Percentiles rank a stretch among this genome's conserved stretches.
phyloP scores from a whole-genome alignment of 371 early-diverging fungal genomes.

The Lichtheimia corymbifera region DNA sequence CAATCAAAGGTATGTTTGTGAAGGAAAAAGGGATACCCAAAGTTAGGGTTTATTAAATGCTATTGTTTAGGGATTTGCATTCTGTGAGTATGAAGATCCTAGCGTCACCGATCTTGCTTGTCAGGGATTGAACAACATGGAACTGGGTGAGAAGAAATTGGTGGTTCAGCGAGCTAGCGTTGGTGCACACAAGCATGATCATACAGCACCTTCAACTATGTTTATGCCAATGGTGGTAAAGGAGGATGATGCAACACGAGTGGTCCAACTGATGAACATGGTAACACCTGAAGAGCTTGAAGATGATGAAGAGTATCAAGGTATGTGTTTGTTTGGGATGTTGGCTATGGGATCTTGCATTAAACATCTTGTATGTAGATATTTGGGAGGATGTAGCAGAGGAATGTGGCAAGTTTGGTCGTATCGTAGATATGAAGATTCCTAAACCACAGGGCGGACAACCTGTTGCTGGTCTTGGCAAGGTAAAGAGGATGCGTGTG shows the following conservation, averaged over 20 bases:
- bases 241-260: constrained; percentile 69
- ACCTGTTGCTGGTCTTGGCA: constrained; percentile 76
- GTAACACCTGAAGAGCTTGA: constrained; percentile 86
- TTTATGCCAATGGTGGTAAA: constrained; percentile 29
- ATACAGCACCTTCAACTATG: constrained; percentile 10
- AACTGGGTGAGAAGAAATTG: constrained; percentile 91
- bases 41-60: background rate
- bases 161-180: constrained; percentile 94
- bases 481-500: constrained; percentile 53
- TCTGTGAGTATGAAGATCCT: constrained; percentile 93
- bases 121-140: constrained; percentile 94
- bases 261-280: constrained; percentile 94
- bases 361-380: constrained; percentile 52
- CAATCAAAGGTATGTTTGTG: constrained; percentile 69
- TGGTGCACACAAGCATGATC: constrained; percentile 61
- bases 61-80: constrained; percentile 87
- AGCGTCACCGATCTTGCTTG: constrained; percentile 90
- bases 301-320: constrained; percentile 87
- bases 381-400: constrained; percentile 90
- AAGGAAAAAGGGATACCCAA: background rate
- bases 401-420: constrained; percentile 89
- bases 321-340: constrained; percentile 43
- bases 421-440: constrained; percentile 78
- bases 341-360: background rate
- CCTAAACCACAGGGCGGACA: constrained; percentile 74